Evolutionary conservation across 2,329 filamentous ascomycete species (phyloP).

Genomic region (Neofusicoccum sp.): DNA sequence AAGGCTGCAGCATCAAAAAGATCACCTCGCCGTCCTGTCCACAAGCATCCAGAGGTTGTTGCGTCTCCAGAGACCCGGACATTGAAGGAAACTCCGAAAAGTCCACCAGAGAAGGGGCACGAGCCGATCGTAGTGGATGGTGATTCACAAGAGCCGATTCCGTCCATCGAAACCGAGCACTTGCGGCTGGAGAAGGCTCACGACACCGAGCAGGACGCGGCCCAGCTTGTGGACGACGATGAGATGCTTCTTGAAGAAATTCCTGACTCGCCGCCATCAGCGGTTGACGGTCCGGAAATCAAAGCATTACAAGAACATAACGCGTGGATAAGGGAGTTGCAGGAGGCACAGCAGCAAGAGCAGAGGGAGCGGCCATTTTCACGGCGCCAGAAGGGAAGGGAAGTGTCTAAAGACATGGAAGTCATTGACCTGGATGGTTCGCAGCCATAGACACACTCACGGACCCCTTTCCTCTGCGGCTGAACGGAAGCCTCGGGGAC

Average conservation of each 20-base stretch:
- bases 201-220: too few species aligned
- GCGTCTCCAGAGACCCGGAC: not conserved
- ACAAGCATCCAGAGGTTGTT: too few species aligned
- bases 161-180: not conserved
- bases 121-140: not conserved
- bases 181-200: too few species aligned
- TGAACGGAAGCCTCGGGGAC: too few species aligned
- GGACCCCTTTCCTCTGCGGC: too few species aligned
- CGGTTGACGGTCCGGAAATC: not conserved
- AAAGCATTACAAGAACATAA: not conserved
- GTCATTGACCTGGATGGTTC: conserved; percentile 5
- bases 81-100: not conserved
- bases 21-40: not conserved
- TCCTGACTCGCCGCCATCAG: not conserved
- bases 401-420: not conserved
- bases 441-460: too few species aligned
- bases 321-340: not conserved
- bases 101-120: not conserved
- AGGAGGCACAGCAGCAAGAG: not conserved
- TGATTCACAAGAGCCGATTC: not conserved
- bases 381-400: not conserved
- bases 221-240: not conserved
- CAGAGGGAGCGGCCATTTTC: not conserved
- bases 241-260: not conserved
- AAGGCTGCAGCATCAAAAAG: too few species aligned